These are phyloP conservation scores for Diphasiastrum complanatum DNA, from an alignment of 83 land plant genomes.

Conservation along the genomic window DNA sequence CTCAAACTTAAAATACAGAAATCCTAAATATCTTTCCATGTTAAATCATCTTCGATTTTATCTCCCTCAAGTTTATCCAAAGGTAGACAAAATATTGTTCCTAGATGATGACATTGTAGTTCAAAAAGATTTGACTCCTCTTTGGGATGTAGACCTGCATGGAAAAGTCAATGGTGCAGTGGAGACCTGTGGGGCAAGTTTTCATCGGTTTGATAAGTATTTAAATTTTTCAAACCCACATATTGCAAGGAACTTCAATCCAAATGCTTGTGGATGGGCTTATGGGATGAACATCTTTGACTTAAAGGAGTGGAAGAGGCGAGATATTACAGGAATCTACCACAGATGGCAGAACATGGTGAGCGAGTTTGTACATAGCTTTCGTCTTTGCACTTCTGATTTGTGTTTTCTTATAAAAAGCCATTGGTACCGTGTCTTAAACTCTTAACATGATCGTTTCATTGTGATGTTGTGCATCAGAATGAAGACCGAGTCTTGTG, in stretches of 20 bases:
- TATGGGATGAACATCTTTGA: slow-evolving; percentile 72
- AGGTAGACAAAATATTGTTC: slow-evolving; percentile 52
- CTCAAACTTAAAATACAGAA: slow-evolving; percentile 57
- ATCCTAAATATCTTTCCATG: slow-evolving; percentile 66
- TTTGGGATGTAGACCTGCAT: slow-evolving; percentile 52
- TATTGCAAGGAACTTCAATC: slow-evolving; percentile 46
- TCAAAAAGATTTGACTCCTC: slow-evolving; percentile 52
- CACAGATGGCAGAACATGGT: slow-evolving; percentile 69
- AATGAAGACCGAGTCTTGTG: slow-evolving; percentile 71
- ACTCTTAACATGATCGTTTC: background rate
- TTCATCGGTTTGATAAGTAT: slow-evolving; percentile 65
- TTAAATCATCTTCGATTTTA: slow-evolving; percentile 63
- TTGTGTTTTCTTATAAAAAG: background rate
- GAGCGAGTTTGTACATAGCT: no score
- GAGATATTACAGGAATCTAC: slow-evolving; percentile 56
- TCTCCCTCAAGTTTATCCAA: slow-evolving; percentile 62
- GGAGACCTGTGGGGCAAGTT: slow-evolving; percentile 66
- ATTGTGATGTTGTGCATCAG: slow-evolving; percentile 23
- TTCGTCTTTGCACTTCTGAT: background rate
- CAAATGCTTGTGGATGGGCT: slow-evolving; percentile 74
- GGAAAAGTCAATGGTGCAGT: slow-evolving; percentile 72
- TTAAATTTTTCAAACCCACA: slow-evolving; percentile 61
- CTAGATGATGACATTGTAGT: slow-evolving; percentile 71
- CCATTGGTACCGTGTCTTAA: background rate
- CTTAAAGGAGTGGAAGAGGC: slow-evolving; percentile 53